Evolutionary conservation across 2,329 filamentous ascomycete genomes (phyloP).

Genomic region (Paracorniculantispora psalliotae): DNA sequence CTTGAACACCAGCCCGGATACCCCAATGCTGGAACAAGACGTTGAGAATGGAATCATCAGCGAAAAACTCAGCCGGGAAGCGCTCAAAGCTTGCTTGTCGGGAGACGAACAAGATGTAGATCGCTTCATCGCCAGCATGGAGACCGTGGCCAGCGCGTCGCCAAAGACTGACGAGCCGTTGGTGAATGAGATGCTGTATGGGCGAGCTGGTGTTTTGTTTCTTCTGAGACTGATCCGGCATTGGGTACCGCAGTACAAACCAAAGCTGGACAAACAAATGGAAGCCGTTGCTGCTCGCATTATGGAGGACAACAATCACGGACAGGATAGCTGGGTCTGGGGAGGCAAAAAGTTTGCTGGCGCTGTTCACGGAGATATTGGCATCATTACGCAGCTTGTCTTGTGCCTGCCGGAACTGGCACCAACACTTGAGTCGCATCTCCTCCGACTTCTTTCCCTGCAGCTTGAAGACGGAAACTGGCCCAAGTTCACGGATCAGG

Average conservation of each 20-base stretch:
- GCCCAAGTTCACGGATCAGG: constrained; percentile 43
- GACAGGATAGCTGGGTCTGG: constrained; percentile 54
- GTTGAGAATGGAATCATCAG: constrained; percentile 44
- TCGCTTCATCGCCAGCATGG: constrained; percentile 37
- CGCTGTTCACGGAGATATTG: constrained; percentile 62
- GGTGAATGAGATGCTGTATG: constrained; percentile 60
- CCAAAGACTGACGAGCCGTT: constrained; percentile 34
- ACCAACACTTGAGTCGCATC: constrained; percentile 44
- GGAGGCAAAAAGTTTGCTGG: constrained; percentile 59
- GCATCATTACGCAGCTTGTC: constrained; percentile 66
- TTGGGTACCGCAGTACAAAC: constrained; percentile 45
- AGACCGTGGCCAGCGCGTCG: neutral
- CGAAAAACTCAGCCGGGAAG: constrained; percentile 43
- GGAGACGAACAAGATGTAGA: constrained; percentile 33
- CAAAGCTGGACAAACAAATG: constrained; percentile 49
- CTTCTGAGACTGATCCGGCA: constrained; percentile 58
- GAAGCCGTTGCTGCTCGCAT: constrained; percentile 55
- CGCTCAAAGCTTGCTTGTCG: constrained; percentile 40
- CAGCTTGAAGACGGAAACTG: constrained; percentile 62
- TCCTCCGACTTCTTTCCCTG: constrained; percentile 52
- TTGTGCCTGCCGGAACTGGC: constrained; percentile 52
- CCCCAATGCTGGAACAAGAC: constrained; percentile 32
- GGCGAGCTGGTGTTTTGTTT: constrained; percentile 64
- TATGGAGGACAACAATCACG: constrained; percentile 42
- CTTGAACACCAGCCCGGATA: constrained; percentile 34